Evolutionary conservation across 768 basidiomycete species (phyloP).

Genomic region (Lentinula aciculospora): DNA sequence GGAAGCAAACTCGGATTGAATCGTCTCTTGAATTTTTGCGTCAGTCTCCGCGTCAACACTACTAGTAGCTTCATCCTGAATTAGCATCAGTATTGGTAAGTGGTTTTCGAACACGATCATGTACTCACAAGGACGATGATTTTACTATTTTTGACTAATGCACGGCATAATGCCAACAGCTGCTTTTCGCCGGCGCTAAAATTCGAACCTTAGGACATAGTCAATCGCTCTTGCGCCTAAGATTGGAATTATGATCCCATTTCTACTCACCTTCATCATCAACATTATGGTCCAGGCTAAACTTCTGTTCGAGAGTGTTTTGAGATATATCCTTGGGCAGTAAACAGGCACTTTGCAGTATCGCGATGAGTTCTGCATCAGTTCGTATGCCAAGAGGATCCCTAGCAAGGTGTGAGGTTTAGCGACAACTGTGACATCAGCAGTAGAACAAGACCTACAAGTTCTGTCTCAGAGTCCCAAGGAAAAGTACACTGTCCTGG

Average conservation of each 20-base stretch:
- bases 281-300: constrained; percentile 55
- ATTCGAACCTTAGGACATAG: constrained; percentile 38
- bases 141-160: constrained; percentile 54
- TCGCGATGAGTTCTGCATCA: constrained; percentile 57
- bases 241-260: background rate
- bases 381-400: constrained; percentile 50
- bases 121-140: constrained; percentile 49
- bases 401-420: constrained; percentile 19
- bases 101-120: background rate
- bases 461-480: constrained; percentile 43
- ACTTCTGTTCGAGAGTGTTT: constrained; percentile 54
- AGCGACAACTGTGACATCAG: background rate
- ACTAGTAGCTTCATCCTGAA: constrained; percentile 59
- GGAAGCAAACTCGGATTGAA: constrained; percentile 51
- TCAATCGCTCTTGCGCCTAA: too few relatives aligned
- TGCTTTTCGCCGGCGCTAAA: constrained; percentile 68
- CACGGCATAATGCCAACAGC: constrained; percentile 55
- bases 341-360: constrained; percentile 55
- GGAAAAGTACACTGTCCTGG: constrained; percentile 49
- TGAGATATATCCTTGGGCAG: constrained; percentile 41
- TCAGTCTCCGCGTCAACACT: constrained; percentile 62
- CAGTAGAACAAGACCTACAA: constrained; percentile 22
- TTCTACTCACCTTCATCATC: constrained; percentile 50
- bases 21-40: constrained; percentile 55
- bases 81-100: background rate